Conservation (phyloP, 345 rosid species). For the Geranium rotundifolium region DNA sequence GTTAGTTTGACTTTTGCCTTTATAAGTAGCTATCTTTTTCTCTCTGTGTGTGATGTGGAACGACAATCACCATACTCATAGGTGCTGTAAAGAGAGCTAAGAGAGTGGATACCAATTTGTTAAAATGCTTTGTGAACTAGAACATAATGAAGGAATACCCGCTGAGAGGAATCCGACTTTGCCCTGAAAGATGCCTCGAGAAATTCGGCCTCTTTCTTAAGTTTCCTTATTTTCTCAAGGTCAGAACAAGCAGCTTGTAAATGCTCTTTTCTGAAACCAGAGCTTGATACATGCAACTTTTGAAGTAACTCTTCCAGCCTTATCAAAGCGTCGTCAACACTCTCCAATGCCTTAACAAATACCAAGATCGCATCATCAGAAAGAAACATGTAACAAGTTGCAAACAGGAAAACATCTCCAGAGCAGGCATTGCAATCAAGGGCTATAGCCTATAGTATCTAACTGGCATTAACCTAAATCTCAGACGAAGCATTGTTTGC, state of each 20-base stretch:
- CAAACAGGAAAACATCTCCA: conserved; percentile 6
- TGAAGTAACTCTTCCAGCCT: conserved; percentile 80
- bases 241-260: conserved; percentile 91
- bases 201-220: conserved; percentile 96
- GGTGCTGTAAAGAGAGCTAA: neutral
- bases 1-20: too few relatives aligned
- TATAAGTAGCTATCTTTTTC: too few relatives aligned
- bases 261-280: conserved; percentile 75
- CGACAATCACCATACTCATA: neutral
- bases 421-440: neutral
- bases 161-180: conserved; percentile 77
- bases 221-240: conserved; percentile 91
- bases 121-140: neutral
- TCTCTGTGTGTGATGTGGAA: too few relatives aligned
- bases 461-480: neutral
- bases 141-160: conserved; percentile 29
- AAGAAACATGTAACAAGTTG: conserved; percentile 8
- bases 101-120: neutral
- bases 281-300: conserved; percentile 61
- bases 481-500: neutral
- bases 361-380: conserved; percentile 9
- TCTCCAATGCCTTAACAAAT: conserved; percentile 66
- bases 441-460: neutral
- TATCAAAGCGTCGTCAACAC: conserved; percentile 78
- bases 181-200: conserved; percentile 94